Base-by-base conservation (phyloP, 1,284 basidiomycete species). In the Amylostereum areolatum region DNA sequence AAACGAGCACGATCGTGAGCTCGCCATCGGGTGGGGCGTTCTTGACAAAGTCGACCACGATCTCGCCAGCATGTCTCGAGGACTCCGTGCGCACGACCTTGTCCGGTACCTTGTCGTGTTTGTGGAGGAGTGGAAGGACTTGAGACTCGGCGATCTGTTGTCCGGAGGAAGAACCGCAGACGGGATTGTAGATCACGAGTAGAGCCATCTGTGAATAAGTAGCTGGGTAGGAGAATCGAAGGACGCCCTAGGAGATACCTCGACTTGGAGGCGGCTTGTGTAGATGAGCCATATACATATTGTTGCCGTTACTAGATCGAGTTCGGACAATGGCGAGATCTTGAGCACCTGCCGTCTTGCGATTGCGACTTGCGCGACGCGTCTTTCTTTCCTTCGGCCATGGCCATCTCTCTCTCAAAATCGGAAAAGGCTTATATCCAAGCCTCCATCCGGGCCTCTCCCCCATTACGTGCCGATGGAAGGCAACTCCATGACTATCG, bases 361-460 rank as follows among this genome's bases (percentile, higher is more conserved):
- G 18, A 18, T 18, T 18, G 18, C 18, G 18, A 18, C 18, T 18
- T 18, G 34, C 34, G 9, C 34, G 34, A 35, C 34, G 69, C 45
- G 59, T 61, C 8, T 62, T 59, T 12, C 59, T 73, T 18, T 69
- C 66, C 11, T 44, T 72, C 28, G 18, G 25, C n/a, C 25, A 59
- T 59, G 57, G 47, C 58, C 30, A 62, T 59, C 11, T 72, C 76
- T 1, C 65, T 81, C 46, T 89, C 87, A 45, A 89, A 89, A 58
- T 77, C 86, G 1, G 88, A 90, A 68, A 79, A 78, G 58, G 78
- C 85, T 1, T 91, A 85, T 61, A 84, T 88, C 36, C 79, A 80
- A 55, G 64, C 77, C 12, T 81, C 85, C 0, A 67, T 90, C 5
- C 67, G 77, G 10, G 72, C 77, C 2, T 62, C 64, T 37, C 73